Evolutionary conservation across 2,329 filamentous ascomycete genomes (phyloP).

Genomic region (Xylariomycetidae sp.): DNA sequence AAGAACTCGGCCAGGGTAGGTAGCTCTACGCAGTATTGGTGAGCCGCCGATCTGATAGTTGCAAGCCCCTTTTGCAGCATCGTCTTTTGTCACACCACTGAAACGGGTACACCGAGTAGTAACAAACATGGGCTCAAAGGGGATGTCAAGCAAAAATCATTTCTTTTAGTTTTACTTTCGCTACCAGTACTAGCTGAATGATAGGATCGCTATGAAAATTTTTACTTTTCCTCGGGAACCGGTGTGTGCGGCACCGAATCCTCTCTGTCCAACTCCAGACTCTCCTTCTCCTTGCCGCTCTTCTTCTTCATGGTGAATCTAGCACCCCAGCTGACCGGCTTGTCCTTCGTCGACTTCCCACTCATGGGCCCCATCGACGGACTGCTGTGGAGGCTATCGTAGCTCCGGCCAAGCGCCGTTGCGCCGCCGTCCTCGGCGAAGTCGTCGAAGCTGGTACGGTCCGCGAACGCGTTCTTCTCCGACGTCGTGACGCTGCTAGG

Average conservation of each 20-base stretch:
- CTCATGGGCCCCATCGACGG: constrained; percentile 50
- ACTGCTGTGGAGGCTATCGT: constrained; percentile 53
- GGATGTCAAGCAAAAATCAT: too few species aligned
- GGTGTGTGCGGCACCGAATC: constrained; percentile 19
- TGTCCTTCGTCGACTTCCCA: constrained; percentile 35
- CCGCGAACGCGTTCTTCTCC: constrained; percentile 51
- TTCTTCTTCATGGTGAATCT: constrained; percentile 59
- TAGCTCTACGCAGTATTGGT: too few species aligned
- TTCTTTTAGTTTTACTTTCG: constrained; percentile 1
- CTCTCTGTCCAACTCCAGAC: constrained; percentile 46
- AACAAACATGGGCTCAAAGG: too few species aligned
- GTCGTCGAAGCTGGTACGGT: constrained; percentile 56
- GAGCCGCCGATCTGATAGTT: too few species aligned
- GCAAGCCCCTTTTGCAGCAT: too few species aligned
- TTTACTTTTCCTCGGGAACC: constrained; percentile 15
- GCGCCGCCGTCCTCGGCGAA: constrained; percentile 38
- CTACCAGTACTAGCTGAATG: background rate
- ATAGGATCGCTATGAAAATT: constrained; percentile 1
- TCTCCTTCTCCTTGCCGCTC: constrained; percentile 50
- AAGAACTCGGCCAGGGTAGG: too few species aligned
- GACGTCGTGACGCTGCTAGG: constrained; percentile 53
- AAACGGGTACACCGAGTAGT: too few species aligned
- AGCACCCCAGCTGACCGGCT: constrained; percentile 43
- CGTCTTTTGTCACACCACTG: too few species aligned
- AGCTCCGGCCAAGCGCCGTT: constrained; percentile 41